Conservation (phyloP, 345 rosid species). For the Lagerstroemia speciosa region DNA sequence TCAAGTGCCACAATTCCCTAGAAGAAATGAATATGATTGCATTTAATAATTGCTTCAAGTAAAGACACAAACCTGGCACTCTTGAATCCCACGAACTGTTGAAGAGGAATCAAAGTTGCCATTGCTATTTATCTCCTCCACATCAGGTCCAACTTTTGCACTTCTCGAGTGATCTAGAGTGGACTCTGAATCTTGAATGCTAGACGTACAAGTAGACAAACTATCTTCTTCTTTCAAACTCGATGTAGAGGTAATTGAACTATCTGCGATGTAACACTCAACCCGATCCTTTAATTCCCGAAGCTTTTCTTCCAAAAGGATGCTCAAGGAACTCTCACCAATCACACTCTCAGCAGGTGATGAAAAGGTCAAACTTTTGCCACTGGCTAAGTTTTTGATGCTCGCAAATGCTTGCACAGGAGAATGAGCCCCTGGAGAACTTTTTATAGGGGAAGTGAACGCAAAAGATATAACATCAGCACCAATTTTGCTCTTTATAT, state of each 20-base stretch:
- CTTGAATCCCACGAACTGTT: constrained; percentile 16
- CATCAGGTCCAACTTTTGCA: constrained; percentile 28
- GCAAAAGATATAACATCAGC: constrained; percentile 84
- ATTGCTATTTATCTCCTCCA: constrained; percentile 15
- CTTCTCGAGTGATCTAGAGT: constrained; percentile 16
- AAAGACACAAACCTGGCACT: constrained; percentile 50
- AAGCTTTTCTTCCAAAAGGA: constrained; percentile 67
- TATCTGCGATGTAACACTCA: constrained; percentile 44
- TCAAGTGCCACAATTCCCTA: not conserved
- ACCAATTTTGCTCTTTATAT: constrained; percentile 36
- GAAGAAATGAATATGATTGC: not conserved
- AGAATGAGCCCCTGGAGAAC: constrained; percentile 20
- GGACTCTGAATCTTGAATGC: constrained; percentile 23
- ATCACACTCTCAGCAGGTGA: constrained; percentile 36
- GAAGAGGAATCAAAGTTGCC: constrained; percentile 33
- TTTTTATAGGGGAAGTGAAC: constrained; percentile 65
- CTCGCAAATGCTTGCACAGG: constrained; percentile 21
- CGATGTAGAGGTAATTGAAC: constrained; percentile 23
- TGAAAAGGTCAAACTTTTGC: constrained; percentile 19
- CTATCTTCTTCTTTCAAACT: constrained; percentile 16
- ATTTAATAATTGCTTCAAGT: not conserved
- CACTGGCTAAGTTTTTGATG: constrained; percentile 15
- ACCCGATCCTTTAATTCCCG: constrained; percentile 52
- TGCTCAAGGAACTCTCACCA: constrained; percentile 47
- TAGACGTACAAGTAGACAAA: constrained; percentile 26